Base-by-base conservation (phyloP, 1,284 basidiomycete species). In the Fomitopsis palustris region DNA sequence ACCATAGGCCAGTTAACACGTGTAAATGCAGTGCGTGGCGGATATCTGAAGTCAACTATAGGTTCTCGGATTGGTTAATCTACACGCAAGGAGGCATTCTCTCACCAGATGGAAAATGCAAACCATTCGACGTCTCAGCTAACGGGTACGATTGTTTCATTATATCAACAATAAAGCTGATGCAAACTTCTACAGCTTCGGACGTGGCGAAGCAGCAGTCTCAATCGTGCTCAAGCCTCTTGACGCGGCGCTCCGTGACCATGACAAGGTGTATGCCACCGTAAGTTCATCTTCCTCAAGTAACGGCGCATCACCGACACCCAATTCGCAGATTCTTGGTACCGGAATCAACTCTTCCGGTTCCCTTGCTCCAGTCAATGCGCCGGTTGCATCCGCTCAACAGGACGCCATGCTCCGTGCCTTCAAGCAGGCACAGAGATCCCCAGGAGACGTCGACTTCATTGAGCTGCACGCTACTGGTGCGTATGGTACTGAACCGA, bases 381-480 rank as follows among this genome's bases (percentile, higher is more conserved):
- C 76, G 0, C 80, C 80, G 3, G 72, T 76, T 8, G 75, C 74
- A 0, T 62, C 64, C 1, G 68, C 76, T 0, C 78, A 80, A 61
- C 55, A 19, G 56, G 70, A 72, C 12, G 73, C 74, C 9, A 78
- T 77, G 69, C 27, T 51, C 9, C 62, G 63, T 2, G 75, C 77
- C 1, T 72, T 73, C 39, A 58, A 64, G 4, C 66, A 70, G 6
- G 68, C 73, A 12, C 49, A 53, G 7, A 70, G 73, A 4, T 54
- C 55, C 4, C 76, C 76, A 0, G 53, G 58, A 0, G 77, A 82
- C n/a, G 77, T 77, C 1, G 81, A 81, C 57, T 83, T 71, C 62
- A 66, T 81, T 0, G 81, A 83, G 65, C 52, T 77, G 10, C 81
- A 83, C 62, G 79, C 78, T 1, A 82, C 81, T 19, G 81, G 79